phyloP scores from a whole-genome alignment of 495 filamentous ascomycete species.

The Hypoxylon cercidicola region DNA sequence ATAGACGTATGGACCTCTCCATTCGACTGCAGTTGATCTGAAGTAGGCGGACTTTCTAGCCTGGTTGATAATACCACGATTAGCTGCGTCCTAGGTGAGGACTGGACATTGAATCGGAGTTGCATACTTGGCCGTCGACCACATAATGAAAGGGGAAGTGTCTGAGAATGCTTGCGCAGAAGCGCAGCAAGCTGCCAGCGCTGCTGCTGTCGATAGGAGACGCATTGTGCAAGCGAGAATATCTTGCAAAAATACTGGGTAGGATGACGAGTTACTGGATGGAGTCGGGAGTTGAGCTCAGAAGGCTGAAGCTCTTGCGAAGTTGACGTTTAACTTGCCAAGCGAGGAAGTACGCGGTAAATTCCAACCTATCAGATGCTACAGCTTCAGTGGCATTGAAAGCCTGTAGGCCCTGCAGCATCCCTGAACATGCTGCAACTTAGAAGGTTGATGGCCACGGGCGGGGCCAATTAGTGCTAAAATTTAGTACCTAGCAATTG shows the following conservation, averaged over 20 bases:
- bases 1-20: constrained; percentile 51
- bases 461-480: constrained; percentile 13
- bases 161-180: constrained; percentile 78
- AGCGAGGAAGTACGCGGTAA: constrained; percentile 23
- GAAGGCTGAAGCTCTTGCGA: constrained; percentile 23
- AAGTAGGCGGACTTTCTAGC: constrained; percentile 42
- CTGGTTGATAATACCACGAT: constrained; percentile 35
- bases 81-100: constrained; percentile 17
- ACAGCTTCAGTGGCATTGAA: constrained; percentile 18
- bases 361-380: constrained; percentile 28
- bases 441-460: constrained; percentile 10
- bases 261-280: constrained; percentile 1
- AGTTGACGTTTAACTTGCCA: constrained; percentile 24
- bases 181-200: constrained; percentile 69
- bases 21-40: constrained; percentile 57
- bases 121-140: constrained; percentile 81
- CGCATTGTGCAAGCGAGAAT: constrained; percentile 61
- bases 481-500: constrained; percentile 1
- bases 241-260: constrained; percentile 17
- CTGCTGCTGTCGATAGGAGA: constrained; percentile 63
- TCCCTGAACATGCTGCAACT: constrained; percentile 26
- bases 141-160: constrained; percentile 86
- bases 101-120: constrained; percentile 26
- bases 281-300: constrained; percentile 11
- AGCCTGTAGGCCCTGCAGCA: constrained; percentile 13